phyloP scores from a whole-genome alignment of 2,329 filamentous ascomycete genomes.

The Arthrobotrys megalospora region DNA sequence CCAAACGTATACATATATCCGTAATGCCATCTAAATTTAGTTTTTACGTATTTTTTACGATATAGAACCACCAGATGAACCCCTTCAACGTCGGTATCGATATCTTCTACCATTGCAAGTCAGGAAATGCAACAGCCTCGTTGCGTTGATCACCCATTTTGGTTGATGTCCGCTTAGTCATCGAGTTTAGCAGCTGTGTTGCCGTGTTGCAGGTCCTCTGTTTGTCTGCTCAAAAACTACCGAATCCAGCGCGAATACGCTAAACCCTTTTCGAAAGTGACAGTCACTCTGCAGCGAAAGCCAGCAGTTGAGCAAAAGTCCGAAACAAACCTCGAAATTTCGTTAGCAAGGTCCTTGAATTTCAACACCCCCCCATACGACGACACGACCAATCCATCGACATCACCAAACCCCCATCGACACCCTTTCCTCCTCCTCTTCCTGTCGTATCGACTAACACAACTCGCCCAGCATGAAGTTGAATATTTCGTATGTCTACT shows the following conservation, averaged over 20 bases:
- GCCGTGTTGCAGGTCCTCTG: background rate
- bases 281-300: conserved; percentile 42
- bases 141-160: too few species aligned
- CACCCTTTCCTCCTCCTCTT: conserved; percentile 22
- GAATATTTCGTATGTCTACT: conserved; percentile 57
- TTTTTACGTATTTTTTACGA: too few species aligned
- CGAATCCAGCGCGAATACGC: background rate
- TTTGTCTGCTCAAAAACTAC: background rate
- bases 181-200: conserved; percentile 3
- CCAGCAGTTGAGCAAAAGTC: conserved; percentile 10
- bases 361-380: conserved; percentile 41
- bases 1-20: too few species aligned
- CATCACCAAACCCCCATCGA: conserved; percentile 4
- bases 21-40: too few species aligned
- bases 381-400: conserved; percentile 18
- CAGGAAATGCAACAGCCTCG: too few species aligned
- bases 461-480: conserved; percentile 60
- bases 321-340: conserved; percentile 50
- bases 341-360: conserved; percentile 23
- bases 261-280: conserved; percentile 38
- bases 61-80: too few species aligned
- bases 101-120: too few species aligned
- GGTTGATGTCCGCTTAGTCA: too few species aligned
- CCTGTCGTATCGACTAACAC: conserved; percentile 51
- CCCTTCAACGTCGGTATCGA: too few species aligned